Base-by-base conservation (phyloP, 2,329 filamentous ascomycete genomes). In the Talaromyces sp. region DNA sequence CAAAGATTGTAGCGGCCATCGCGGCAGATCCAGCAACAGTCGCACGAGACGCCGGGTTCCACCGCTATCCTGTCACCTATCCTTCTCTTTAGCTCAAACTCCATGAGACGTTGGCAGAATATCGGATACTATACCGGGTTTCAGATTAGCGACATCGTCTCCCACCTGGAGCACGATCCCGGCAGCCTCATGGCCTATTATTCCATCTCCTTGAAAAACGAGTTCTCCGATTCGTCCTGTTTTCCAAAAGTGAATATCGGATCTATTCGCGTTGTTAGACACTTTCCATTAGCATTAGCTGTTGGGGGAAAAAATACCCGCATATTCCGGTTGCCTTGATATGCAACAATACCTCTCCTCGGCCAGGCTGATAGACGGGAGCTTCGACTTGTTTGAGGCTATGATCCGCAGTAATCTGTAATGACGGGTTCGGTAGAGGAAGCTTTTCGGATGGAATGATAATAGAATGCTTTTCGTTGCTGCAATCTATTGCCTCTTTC, bases 191-290 rank as follows among this genome's bases (percentile, higher is more conserved):
- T 89, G 86, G 24, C 86, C 86, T 52, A 89, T 79, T 57, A 88
- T 86, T 66, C 84, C 86, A 64, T 88, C 84, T 21, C 82, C 82
- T 61, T 86, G 80, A 13, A 89, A 82, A 1, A 84, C 79, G 1
- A 89, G 77, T 1, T 81, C 79, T 2, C 87, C 87, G 66, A 89
- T 89, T 13, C 81, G 75, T 26, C 87, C 87, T 0, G 79, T 76
- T 66, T 86, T 85, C 86, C 86, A 89, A 65, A 88, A 86, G 69
- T 89, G 86, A 64, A 89, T 82, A 66, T 89, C 86, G 0, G 86
- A 88, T 46, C 82, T 85, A 61, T 35, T 14, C 17, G 4, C n/a
- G 3, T 19, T 19, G 24, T 27, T 31, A 21, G n/a, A 26, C 35
- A 17, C 14, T n/a, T 17, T 8, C 14, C 14, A 35, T 38, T n/a